These are phyloP conservation scores for Oryza glaberrima DNA, from an alignment of 176 grass and related monocot genomes.

Conservation along the genomic window DNA sequence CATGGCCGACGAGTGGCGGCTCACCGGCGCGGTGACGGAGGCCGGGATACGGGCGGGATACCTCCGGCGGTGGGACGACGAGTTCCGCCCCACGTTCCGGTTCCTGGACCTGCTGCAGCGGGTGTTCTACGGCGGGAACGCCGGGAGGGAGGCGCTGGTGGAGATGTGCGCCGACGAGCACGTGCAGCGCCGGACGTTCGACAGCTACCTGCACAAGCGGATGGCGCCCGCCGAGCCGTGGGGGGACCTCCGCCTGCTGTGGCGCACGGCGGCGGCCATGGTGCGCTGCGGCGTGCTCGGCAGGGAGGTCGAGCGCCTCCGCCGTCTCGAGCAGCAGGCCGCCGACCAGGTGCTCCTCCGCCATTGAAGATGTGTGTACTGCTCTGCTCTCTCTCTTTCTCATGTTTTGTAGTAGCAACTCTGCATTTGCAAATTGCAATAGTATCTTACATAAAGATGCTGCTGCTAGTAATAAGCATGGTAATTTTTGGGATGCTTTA, in stretches of 20 bases:
- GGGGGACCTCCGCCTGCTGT: slow-evolving; percentile 66
- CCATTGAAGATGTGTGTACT: background rate
- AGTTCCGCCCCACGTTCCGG: slow-evolving; percentile 78
- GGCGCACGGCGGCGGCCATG: slow-evolving; percentile 66
- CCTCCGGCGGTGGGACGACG: slow-evolving; percentile 83
- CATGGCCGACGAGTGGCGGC: slow-evolving; percentile 70
- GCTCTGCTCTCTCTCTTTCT: background rate
- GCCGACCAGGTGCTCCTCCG: slow-evolving; percentile 4
- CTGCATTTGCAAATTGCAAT: background rate
- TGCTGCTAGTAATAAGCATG: background rate
- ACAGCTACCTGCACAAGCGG: slow-evolving; percentile 92
- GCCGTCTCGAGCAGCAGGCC: slow-evolving; percentile 33
- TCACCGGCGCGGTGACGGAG: slow-evolving; percentile 71
- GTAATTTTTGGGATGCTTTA: background rate
- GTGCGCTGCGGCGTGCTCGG: slow-evolving; percentile 67
- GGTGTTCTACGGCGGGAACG: slow-evolving; percentile 81
- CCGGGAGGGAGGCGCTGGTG: slow-evolving; percentile 80
- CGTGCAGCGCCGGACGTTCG: slow-evolving; percentile 91
- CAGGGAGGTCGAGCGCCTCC: slow-evolving; percentile 67
- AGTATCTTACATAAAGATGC: background rate
- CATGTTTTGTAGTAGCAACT: background rate
- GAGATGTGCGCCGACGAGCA: slow-evolving; percentile 93
- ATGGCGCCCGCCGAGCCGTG: slow-evolving; percentile 59
- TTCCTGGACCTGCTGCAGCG: slow-evolving; percentile 84
- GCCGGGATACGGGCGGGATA: slow-evolving; percentile 65